Evolutionary conservation across 768 basidiomycete genomes (phyloP).

Genomic region (Amanita pseudoporphyria): DNA sequence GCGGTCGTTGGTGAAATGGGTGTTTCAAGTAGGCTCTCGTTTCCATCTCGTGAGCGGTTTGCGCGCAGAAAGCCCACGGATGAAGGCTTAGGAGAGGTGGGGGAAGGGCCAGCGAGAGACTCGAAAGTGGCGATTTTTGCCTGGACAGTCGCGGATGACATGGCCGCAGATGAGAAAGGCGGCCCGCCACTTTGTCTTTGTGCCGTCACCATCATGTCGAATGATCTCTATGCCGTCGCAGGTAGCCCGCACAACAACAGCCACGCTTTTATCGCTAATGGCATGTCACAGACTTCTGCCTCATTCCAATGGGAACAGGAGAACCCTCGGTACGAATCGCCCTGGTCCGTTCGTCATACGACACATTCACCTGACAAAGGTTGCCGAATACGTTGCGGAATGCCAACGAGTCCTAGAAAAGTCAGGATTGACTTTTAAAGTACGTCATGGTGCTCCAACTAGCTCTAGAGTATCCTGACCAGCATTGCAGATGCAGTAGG

Average conservation of each 20-base stretch:
- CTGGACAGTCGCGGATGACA: constrained; percentile 41
- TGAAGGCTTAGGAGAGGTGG: constrained; percentile 12
- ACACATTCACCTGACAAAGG: constrained; percentile 25
- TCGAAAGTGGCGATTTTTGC: constrained; percentile 61
- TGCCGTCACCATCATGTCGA: constrained; percentile 9
- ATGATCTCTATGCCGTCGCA: constrained; percentile 72
- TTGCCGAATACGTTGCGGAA: constrained; percentile 72
- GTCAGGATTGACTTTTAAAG: constrained; percentile 78
- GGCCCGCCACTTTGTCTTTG: neutral
- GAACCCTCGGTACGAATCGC: constrained; percentile 49
- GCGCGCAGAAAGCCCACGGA: constrained; percentile 12
- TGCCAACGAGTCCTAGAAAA: constrained; percentile 78
- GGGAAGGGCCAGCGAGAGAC: constrained; percentile 26
- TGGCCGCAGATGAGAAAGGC: constrained; percentile 10
- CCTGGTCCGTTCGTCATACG: neutral
- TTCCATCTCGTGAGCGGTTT: neutral
- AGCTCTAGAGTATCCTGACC: constrained; percentile 6
- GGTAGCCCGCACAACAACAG: constrained; percentile 27
- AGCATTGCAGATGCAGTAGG: constrained; percentile 57
- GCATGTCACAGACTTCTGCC: constrained; percentile 62
- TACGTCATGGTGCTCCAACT: constrained; percentile 19
- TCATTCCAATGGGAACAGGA: constrained; percentile 76
- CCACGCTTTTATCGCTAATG: neutral
- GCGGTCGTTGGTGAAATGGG: constrained; percentile 38
- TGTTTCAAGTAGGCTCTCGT: constrained; percentile 31